Evolutionary conservation across 768 basidiomycete genomes (phyloP).

Genomic region (Rhodotorula diobovata): DNA sequence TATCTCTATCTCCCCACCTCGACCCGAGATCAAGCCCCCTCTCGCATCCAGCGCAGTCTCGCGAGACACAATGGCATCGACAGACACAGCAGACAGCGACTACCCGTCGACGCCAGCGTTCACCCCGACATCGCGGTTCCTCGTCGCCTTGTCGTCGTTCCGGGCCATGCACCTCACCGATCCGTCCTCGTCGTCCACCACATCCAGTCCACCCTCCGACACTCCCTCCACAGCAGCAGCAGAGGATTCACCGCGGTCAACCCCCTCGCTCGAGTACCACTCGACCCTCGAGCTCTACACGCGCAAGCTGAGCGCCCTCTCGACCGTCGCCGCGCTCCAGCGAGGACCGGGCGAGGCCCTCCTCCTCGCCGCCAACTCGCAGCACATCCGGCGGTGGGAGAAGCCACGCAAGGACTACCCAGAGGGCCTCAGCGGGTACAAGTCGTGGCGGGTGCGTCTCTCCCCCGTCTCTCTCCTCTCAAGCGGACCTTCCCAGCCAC

Average conservation of each 20-base stretch:
- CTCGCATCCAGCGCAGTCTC: too few relatives aligned
- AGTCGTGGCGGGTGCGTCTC: slow-evolving; percentile 27
- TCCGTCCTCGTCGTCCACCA: neutral
- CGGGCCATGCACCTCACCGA: slow-evolving; percentile 5
- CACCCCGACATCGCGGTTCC: slow-evolving; percentile 14
- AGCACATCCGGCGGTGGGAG: slow-evolving; percentile 25
- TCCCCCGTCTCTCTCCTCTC: too few relatives aligned
- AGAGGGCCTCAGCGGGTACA: slow-evolving; percentile 18
- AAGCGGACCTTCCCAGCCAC: neutral
- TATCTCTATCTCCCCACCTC: neutral
- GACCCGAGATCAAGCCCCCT: neutral
- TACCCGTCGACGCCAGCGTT: neutral
- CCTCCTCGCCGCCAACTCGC: slow-evolving; percentile 5
- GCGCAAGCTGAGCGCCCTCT: neutral
- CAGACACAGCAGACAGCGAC: neutral
- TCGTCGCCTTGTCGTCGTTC: slow-evolving; percentile 5
- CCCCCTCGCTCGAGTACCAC: slow-evolving; percentile 4
- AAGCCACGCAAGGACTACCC: slow-evolving; percentile 7
- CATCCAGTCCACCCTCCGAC: too few relatives aligned
- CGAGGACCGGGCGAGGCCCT: slow-evolving; percentile 9
- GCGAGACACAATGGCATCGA: too few relatives aligned
- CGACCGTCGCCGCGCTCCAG: neutral
- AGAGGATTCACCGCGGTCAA: neutral
- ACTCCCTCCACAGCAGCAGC: neutral
- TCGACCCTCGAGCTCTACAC: neutral